phyloP scores from a whole-genome alignment of 1,139 yeast genomes.

The Sugiyamaella pinicola region DNA sequence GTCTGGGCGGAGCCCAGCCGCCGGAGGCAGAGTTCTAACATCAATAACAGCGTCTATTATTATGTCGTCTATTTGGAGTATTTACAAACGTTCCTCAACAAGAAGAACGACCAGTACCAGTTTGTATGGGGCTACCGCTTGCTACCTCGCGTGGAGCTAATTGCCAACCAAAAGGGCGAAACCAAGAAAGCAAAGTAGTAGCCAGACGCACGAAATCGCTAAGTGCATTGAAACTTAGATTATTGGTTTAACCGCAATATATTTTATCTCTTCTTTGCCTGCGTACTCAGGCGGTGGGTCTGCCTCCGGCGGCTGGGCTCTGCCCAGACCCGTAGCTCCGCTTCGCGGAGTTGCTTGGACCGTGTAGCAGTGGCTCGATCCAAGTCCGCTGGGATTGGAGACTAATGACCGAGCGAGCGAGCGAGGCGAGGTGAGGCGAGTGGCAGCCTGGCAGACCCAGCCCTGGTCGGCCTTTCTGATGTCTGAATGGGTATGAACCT shows the following conservation, averaged over 20 bases:
- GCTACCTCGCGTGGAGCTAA: conserved; percentile 45
- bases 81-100: conserved; percentile 61
- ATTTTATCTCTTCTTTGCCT: background rate
- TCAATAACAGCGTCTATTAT: conserved; percentile 58
- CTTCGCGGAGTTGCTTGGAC: no score
- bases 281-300: background rate
- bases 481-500: no score
- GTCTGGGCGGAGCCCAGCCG: no score
- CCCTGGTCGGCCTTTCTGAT: no score
- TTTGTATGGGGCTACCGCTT: conserved; percentile 56
- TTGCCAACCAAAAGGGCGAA: background rate
- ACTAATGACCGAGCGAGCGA: no score
- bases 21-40: conserved; percentile 16
- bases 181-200: conserved; percentile 10
- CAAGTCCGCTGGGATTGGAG: no score
- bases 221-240: background rate
- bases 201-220: no score
- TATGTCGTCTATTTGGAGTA: conserved; percentile 64
- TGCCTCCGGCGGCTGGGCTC: no score
- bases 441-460: no score
- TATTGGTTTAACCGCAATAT: background rate
- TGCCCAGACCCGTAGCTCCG: no score
- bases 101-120: conserved; percentile 53
- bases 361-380: no score
- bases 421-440: no score